phyloP scores from a whole-genome alignment of 1,139 yeast genomes.

The Hyphopichia burtonii region DNA sequence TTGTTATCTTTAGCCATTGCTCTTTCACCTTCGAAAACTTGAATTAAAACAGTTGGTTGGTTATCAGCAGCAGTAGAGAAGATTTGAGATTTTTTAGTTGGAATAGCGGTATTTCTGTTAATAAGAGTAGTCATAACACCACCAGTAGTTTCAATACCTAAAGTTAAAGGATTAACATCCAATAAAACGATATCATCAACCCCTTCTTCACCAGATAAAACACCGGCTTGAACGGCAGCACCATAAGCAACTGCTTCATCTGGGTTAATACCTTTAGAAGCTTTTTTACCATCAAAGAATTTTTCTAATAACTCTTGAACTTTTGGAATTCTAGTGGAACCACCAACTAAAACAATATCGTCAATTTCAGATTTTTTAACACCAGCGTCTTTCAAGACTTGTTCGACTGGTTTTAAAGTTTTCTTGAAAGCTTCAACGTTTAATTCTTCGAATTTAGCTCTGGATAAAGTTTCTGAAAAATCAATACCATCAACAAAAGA shows the following conservation, averaged over 20 bases:
- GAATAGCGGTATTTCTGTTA: conserved; percentile 49
- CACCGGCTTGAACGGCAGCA: conserved; percentile 84
- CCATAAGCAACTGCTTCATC: conserved; percentile 66
- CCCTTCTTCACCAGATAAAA: conserved; percentile 71
- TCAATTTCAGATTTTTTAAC: conserved; percentile 80
- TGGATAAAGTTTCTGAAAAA: conserved; percentile 85
- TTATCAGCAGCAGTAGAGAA: conserved; percentile 50
- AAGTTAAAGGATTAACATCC: conserved; percentile 50
- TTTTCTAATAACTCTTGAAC: conserved; percentile 87
- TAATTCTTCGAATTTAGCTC: conserved; percentile 95
- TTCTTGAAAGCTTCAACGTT: conserved; percentile 83
- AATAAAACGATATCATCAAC: conserved; percentile 49
- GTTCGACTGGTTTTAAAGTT: conserved; percentile 91
- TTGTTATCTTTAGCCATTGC: conserved; percentile 47
- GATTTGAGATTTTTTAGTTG: conserved; percentile 48
- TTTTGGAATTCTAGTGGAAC: conserved; percentile 97
- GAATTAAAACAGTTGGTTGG: conserved; percentile 49
- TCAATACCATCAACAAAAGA: conserved; percentile 95
- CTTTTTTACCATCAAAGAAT: conserved; percentile 89
- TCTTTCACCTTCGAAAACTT: conserved; percentile 51
- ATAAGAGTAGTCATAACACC: conserved; percentile 50
- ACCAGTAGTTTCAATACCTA: conserved; percentile 51
- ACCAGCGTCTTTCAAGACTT: conserved; percentile 86
- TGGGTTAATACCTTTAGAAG: conserved; percentile 94
- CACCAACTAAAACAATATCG: conserved; percentile 94